A percentile compares a stretch with the other conserved stretches of the same genome.
Conservation (phyloP, 2,329 filamentous ascomycete species). For the Trematosphaeria pertusa region DNA sequence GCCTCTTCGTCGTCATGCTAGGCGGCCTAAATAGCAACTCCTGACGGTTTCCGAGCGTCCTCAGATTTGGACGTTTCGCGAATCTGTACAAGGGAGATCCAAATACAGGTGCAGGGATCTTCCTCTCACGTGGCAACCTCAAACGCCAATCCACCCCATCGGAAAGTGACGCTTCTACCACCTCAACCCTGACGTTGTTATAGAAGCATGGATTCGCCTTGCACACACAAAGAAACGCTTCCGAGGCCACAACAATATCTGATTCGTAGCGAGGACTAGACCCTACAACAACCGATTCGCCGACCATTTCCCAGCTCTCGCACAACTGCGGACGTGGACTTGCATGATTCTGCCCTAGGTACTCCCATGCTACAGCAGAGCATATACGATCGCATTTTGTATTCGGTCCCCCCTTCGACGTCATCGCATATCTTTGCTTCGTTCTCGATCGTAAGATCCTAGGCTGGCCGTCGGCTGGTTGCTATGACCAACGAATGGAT, state of each 20-base stretch:
- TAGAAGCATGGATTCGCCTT: slow-evolving; percentile 22
- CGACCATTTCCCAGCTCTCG: slow-evolving; percentile 1
- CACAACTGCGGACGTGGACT: slow-evolving; percentile 10
- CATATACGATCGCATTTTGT: slow-evolving; percentile 4
- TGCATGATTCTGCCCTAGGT: slow-evolving; percentile 21
- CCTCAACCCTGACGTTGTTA: slow-evolving; percentile 16
- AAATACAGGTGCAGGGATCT: slow-evolving; percentile 29
- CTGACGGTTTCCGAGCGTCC: no score
- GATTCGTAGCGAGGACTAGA: slow-evolving; percentile 4
- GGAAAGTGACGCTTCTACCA: slow-evolving; percentile 26
- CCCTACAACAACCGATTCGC: slow-evolving; percentile 17
- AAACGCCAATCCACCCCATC: slow-evolving; percentile 23
- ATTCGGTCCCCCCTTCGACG: slow-evolving; percentile 22
- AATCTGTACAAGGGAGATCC: slow-evolving; percentile 3
- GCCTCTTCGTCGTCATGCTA: no score
- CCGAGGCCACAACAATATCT: slow-evolving; percentile 13
- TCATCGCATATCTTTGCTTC: slow-evolving; percentile 31
- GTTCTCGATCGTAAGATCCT: slow-evolving; percentile 27
- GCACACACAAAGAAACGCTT: slow-evolving; percentile 13
- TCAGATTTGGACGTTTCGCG: no score
- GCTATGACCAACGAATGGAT: slow-evolving; percentile 37
- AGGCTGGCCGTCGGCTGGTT: slow-evolving; percentile 23
- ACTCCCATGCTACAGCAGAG: slow-evolving; percentile 23
- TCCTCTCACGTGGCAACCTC: slow-evolving; percentile 23
- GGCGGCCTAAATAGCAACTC: no score